Conservation (phyloP, 116 monocot species). For the Dioscorea cayenensis region DNA sequence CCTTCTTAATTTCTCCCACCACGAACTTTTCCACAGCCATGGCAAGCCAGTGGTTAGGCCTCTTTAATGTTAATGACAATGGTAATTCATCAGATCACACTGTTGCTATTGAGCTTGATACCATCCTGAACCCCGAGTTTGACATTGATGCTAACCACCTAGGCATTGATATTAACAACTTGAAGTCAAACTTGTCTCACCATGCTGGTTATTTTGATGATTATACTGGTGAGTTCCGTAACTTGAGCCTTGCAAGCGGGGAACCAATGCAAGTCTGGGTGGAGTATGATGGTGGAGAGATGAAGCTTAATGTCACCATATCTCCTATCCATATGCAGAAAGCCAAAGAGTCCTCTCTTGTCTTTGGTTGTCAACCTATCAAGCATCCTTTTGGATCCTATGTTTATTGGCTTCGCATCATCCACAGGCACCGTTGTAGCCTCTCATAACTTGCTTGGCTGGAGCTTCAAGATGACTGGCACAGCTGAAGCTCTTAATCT, state of each 20-base stretch:
- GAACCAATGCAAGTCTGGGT: constrained; percentile 10
- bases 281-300: not conserved
- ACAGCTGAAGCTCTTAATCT: not conserved
- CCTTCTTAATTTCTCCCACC: constrained; percentile 9
- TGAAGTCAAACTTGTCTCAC: constrained; percentile 3
- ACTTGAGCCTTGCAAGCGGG: constrained; percentile 6
- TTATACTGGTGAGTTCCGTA: not conserved
- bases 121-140: constrained; percentile 4
- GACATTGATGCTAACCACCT: constrained; percentile 9
- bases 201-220: constrained; percentile 4
- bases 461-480: constrained; percentile 16
- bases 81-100: constrained; percentile 2
- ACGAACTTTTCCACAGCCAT: constrained; percentile 2
- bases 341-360: not conserved
- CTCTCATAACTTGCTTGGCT: constrained; percentile 9
- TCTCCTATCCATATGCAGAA: not conserved
- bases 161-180: constrained; percentile 6
- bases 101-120: constrained; percentile 8
- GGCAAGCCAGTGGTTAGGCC: constrained; percentile 7
- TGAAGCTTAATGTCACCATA: constrained; percentile 9
- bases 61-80: constrained; percentile 2
- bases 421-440: not conserved
- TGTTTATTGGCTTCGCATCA: constrained; percentile 11
- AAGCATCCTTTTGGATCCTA: constrained; percentile 2
- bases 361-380: constrained; percentile 3